Conservation (phyloP, 768 basidiomycete genomes). For the Pisolithus albus region DNA sequence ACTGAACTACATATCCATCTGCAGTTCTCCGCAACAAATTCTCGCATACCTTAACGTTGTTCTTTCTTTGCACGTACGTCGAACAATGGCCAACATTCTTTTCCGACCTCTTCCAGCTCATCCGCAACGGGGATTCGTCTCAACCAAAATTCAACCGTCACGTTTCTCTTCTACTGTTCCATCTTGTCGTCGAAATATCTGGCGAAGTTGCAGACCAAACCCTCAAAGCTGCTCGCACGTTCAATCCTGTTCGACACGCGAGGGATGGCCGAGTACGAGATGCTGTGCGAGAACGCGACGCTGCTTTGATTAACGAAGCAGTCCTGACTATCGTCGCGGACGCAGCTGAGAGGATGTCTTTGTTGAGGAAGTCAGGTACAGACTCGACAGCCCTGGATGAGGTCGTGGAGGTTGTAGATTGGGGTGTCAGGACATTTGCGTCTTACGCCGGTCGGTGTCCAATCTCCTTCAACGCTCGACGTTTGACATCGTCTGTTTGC, state of each 20-base stretch:
- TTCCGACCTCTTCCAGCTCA: constrained; percentile 65
- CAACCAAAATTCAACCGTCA: constrained; percentile 70
- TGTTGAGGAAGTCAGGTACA: constrained; percentile 40
- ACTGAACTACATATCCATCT: constrained; percentile 8
- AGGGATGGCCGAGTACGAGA: constrained; percentile 85
- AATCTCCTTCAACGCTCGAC: neutral
- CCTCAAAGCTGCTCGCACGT: constrained; percentile 80
- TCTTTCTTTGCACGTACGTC: constrained; percentile 84
- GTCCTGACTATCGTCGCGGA: constrained; percentile 80
- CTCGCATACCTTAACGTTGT: constrained; percentile 80
- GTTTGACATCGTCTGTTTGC: constrained; percentile 5
- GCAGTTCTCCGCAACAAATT: constrained; percentile 92
- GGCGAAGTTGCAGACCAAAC: constrained; percentile 96
- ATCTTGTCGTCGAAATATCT: constrained; percentile 88
- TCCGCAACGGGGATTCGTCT: constrained; percentile 53
- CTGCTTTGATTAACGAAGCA: constrained; percentile 76
- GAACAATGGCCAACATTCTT: constrained; percentile 86
- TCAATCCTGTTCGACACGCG: constrained; percentile 59
- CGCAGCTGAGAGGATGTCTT: constrained; percentile 51
- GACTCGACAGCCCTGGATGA: constrained; percentile 50
- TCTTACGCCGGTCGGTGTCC: constrained; percentile 83
- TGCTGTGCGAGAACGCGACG: constrained; percentile 85
- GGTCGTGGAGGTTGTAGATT: constrained; percentile 76
- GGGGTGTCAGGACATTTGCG: constrained; percentile 84
- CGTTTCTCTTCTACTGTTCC: constrained; percentile 84